These are phyloP conservation scores for Serendipita sp. DNA, from an alignment of 768 basidiomycete genomes.

Conservation along the genomic window DNA sequence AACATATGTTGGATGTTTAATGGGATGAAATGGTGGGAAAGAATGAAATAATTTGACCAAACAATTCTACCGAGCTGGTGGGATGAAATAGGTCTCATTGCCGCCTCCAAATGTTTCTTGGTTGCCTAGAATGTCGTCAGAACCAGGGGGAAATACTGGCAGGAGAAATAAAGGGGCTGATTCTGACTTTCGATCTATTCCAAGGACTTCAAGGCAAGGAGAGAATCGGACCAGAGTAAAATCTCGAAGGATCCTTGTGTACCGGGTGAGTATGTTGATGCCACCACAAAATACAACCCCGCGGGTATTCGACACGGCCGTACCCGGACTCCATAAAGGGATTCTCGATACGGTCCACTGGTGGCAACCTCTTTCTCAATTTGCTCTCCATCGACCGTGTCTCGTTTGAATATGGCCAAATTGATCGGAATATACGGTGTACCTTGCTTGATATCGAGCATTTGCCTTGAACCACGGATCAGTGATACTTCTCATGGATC, in stretches of 20 bases:
- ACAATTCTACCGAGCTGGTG: not conserved
- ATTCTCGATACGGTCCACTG: conserved; percentile 69
- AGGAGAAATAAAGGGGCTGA: not conserved
- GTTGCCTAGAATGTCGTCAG: not conserved
- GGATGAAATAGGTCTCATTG: not conserved
- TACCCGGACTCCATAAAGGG: conserved; percentile 53
- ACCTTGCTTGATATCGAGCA: not conserved
- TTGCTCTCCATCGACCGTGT: conserved; percentile 15
- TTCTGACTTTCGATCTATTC: not conserved
- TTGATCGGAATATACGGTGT: not conserved
- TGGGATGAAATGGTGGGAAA: not conserved
- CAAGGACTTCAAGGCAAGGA: not conserved
- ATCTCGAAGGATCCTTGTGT: conserved; percentile 41
- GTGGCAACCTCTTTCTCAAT: conserved; percentile 32
- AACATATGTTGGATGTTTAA: too few species aligned
- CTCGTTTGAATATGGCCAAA: conserved; percentile 9
- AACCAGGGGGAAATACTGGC: not conserved
- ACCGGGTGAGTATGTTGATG: conserved; percentile 55
- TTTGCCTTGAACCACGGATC: not conserved
- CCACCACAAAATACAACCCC: conserved; percentile 58
- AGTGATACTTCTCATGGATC: not conserved
- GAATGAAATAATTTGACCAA: not conserved
- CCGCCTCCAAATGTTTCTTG: not conserved
- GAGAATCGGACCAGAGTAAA: not conserved
- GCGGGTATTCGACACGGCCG: conserved; percentile 32